A percentile compares a stretch with the other conserved stretches of the same genome.
These are phyloP conservation scores for Lecanoromycetidae sp. DNA, from an alignment of 2,329 filamentous ascomycete species.

Conservation along the genomic window DNA sequence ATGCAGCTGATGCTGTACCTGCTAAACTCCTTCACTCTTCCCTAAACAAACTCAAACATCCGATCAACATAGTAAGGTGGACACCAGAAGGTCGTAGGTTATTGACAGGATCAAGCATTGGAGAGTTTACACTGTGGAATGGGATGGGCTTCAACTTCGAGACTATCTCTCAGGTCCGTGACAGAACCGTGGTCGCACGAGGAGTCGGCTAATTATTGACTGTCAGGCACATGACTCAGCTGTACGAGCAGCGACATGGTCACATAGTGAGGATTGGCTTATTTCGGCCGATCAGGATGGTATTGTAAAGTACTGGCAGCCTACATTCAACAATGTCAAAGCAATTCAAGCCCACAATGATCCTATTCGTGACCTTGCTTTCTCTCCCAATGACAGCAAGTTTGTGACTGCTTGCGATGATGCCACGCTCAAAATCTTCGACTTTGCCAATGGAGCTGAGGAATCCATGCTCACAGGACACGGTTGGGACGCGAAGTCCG, in stretches of 20 bases:
- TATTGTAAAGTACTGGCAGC: constrained; percentile 95
- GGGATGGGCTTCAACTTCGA: constrained; percentile 99
- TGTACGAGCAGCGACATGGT: constrained; percentile 73
- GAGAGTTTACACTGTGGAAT: constrained; percentile 98
- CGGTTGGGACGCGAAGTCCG: constrained; percentile 93
- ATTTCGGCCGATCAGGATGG: constrained; percentile 92
- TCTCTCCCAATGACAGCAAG: constrained; percentile 86
- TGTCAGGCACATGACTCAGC: constrained; percentile 68
- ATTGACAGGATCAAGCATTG: constrained; percentile 86
- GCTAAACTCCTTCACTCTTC: constrained; percentile 97
- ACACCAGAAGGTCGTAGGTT: constrained; percentile 88
- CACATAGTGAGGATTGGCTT: constrained; percentile 93
- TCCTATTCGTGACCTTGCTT: constrained; percentile 80
- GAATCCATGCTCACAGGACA: constrained; percentile 83
- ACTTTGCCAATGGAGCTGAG: constrained; percentile 76
- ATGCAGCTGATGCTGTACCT: constrained; percentile 74
- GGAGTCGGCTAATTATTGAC: neutral
- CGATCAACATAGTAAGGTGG: constrained; percentile 94
- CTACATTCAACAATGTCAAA: constrained; percentile 98
- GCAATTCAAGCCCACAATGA: constrained; percentile 84
- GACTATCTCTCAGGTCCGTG: constrained; percentile 75
- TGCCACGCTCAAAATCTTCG: constrained; percentile 85
- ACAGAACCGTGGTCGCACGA: neutral
- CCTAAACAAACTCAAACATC: constrained; percentile 94
- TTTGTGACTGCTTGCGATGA: constrained; percentile 96